Base-by-base conservation (phyloP, 495 filamentous ascomycete species). In the Xylaria sp. region DNA sequence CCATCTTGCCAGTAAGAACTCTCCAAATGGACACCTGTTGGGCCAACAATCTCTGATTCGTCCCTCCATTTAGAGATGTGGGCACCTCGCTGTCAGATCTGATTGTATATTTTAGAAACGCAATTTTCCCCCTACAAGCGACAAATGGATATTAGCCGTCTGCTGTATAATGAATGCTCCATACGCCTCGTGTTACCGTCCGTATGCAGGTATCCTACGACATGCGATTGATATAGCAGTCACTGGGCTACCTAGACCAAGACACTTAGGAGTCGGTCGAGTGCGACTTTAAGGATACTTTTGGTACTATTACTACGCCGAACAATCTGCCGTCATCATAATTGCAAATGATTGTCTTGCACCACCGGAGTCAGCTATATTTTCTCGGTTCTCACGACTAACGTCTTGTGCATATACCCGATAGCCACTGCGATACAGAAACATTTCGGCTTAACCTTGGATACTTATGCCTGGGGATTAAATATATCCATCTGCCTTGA, bases 11-110 rank as follows among this genome's bases (percentile, higher is more conserved):
- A 61, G 58, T 61, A 14, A 29, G 43, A 65, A 17, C 31, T 50
- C 33, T 41, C 31, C 26, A 48, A 50, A 48, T 12, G 24, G 11
- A 43, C 43, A 65, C 62, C 62, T 65, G 43, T 31, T 29, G 5
- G 9, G 11, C 62, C 29, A 41, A 43, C 62, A n/a, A 4, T 50
- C 31, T 65, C 62, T 43, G 26, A 65, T 65, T 65, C 62, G 62
- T 59, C 33, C 37, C 19, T 48, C 62, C 31, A 50, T 65, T 50
- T 52, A 31, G 50, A 65, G 62, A 35, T 50, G 26, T 31, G 4
- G 59, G 12, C 37, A 17, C 19, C 21, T 43, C 35, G 21, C 37
- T 55, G 52, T 55, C 26, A 52, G 21, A 52, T 52, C 48, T 26
- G 9, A 26, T 52, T 52, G 48, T 26, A 52, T 26, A 52, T 52